Evolutionary conservation across 2,329 filamentous ascomycete genomes (phyloP), one percentile per base, ranked within the genome.

Genomic region (Microsporum canis): DNA sequence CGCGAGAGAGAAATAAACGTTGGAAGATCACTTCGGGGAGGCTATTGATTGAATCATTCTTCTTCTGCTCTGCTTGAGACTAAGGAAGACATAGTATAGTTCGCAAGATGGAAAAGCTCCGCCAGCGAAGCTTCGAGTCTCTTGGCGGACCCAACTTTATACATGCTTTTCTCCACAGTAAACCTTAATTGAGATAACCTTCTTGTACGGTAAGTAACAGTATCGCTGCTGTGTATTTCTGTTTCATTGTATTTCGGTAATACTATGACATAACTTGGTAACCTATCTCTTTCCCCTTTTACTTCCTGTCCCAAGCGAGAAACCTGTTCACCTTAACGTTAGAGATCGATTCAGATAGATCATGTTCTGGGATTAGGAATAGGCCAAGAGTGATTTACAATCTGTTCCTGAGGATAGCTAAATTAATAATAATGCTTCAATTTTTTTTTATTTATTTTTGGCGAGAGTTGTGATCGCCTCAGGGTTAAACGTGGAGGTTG

Each of bases 1-100:
- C 51, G 51, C 51, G 51, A 55, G 51, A n/a, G 31, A 38, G 51
- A 55, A 55, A 55, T 55, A 55, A 51, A 55, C 51, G 31, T 55
- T 55, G 51, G 51, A 36, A 55, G 51, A 55, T 55, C 51, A 55
- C 29, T 36, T 55, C 33, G 29, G 51, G 49, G 27, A 33, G 51
- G 51, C 51, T 55, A 55, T 55, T 36, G 51, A 55, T 55, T 51
- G 51, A 55, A 55, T 55, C 51, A 55, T 55, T 14, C n/a, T 27
- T 34, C 49, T 10, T 17, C 17, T 23, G 5, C 17, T 29, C 14
- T 12, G n/a, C 10, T 29, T 27, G 51, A 23, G 14, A 55, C 43
- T 17, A 47, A 3, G 43, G 17, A 23, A 23, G 17, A 23, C 17
- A 23, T 23, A 23, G 17, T 17, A 31, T 8, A 55, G 51, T 55